A percentile compares a stretch with the other conserved stretches of the same genome.
phyloP scores from a whole-genome alignment of 495 filamentous ascomycete genomes.

The Xylaria scruposa region DNA sequence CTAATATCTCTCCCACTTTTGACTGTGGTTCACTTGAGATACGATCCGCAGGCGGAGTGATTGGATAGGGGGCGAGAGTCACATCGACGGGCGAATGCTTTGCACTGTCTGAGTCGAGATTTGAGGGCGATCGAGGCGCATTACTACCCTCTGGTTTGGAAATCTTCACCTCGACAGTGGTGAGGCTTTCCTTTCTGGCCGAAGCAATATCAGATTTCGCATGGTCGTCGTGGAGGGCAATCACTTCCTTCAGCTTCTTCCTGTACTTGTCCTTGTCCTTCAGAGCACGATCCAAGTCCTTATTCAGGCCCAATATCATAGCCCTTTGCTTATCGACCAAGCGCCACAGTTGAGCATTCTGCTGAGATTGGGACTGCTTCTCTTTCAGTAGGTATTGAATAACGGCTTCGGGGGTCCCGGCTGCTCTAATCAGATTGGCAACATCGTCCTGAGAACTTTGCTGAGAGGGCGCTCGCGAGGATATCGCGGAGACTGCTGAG shows the following conservation, averaged over 20 bases:
- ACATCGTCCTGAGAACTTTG: constrained; percentile 76
- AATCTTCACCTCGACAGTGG: constrained; percentile 33
- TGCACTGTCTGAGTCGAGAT: constrained; percentile 48
- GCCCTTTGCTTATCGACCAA: constrained; percentile 95
- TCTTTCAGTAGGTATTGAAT: constrained; percentile 89
- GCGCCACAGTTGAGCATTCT: constrained; percentile 93
- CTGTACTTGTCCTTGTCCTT: constrained; percentile 96
- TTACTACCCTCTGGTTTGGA: constrained; percentile 45
- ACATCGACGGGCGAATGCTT: constrained; percentile 60
- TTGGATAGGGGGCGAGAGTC: constrained; percentile 61
- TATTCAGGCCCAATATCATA: constrained; percentile 92
- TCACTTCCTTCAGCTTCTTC: constrained; percentile 82
- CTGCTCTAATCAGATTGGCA: constrained; percentile 74
- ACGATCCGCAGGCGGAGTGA: constrained; percentile 58
- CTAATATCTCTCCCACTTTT: constrained; percentile 50
- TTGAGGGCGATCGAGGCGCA: constrained; percentile 50
- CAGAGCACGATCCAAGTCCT: constrained; percentile 87
- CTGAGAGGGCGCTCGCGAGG: constrained; percentile 68
- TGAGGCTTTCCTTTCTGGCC: constrained; percentile 23
- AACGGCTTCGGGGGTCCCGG: constrained; percentile 88
- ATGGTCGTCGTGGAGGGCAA: constrained; percentile 44
- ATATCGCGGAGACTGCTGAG: constrained; percentile 87
- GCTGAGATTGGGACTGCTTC: constrained; percentile 83
- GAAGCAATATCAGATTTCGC: constrained; percentile 28
- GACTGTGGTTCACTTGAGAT: constrained; percentile 38